phyloP scores from a whole-genome alignment of 2,329 filamentous ascomycete genomes.

The Metarhizium album region DNA sequence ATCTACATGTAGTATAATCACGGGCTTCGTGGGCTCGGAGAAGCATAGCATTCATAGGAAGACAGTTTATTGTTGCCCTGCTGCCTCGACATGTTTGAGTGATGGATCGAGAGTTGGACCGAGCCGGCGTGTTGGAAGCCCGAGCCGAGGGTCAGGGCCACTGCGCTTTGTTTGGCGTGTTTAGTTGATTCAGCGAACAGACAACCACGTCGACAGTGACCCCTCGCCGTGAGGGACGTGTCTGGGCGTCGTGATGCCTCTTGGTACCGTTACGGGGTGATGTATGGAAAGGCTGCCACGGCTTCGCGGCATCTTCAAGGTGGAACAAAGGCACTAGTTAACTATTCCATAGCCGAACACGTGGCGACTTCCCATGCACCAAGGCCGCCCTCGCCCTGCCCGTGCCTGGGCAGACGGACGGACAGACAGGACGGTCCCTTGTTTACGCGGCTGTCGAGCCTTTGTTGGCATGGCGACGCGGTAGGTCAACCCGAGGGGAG shows the following conservation, averaged over 20 bases:
- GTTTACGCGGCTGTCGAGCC: too few species aligned
- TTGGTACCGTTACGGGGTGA: background rate
- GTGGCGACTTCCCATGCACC: too few species aligned
- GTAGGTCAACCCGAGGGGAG: too few species aligned
- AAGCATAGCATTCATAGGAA: background rate
- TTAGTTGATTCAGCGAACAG: background rate
- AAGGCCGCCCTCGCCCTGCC: too few species aligned
- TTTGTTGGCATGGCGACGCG: too few species aligned
- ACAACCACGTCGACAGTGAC: background rate
- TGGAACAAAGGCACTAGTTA: too few species aligned
- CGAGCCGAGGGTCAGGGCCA: background rate
- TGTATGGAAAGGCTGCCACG: too few species aligned
- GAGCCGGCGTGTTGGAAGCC: background rate
- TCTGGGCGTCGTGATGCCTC: background rate
- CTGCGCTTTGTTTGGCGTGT: background rate
- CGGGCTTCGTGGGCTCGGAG: background rate
- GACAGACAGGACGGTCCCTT: too few species aligned
- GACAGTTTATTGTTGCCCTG: background rate
- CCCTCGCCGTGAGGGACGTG: background rate
- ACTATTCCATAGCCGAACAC: too few species aligned
- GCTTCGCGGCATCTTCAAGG: too few species aligned
- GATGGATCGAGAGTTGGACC: background rate
- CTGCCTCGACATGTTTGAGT: background rate
- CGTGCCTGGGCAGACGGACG: too few species aligned
- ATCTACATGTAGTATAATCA: constrained; percentile 4